Evolutionary conservation across 768 basidiomycete species (phyloP).

Genomic region (Pulveroboletus ravenelii): DNA sequence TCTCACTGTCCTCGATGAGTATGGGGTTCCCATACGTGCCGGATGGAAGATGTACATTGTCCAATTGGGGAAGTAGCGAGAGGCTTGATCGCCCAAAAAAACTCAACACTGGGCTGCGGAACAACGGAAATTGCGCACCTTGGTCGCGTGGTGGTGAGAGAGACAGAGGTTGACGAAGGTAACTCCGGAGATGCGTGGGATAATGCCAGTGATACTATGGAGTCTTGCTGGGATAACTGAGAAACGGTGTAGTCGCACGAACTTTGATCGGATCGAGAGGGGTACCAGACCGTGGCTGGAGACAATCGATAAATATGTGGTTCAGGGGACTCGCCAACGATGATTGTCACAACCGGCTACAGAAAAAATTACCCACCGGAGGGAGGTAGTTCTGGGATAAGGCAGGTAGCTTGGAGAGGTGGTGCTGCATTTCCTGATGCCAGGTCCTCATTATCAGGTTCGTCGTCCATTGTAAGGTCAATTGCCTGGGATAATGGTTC

Average conservation of each 20-base stretch:
- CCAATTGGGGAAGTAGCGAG: not conserved
- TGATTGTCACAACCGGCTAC: not conserved
- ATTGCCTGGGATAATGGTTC: conserved; percentile 9
- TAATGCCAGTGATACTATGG: not conserved
- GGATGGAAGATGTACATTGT: not conserved
- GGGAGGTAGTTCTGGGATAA: not conserved
- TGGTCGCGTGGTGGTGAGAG: not conserved
- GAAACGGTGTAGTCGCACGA: not conserved
- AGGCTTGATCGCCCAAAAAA: conserved; percentile 3
- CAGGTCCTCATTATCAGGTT: not conserved
- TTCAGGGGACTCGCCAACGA: conserved; percentile 1
- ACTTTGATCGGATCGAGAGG: not conserved
- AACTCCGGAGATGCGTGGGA: not conserved
- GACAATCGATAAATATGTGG: not conserved
- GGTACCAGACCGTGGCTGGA: conserved; percentile 6
- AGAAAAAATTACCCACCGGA: conserved; percentile 12
- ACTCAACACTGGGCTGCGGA: not conserved
- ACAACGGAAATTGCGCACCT: not conserved
- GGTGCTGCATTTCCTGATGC: not conserved
- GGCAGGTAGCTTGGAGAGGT: not conserved
- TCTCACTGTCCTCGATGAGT: conserved; percentile 20
- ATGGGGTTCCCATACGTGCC: conserved; percentile 22
- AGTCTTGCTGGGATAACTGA: not conserved
- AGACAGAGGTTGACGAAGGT: not conserved
- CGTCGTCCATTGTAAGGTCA: conserved; percentile 18